Conservation (phyloP, 768 basidiomycete species). For the Lepiota venenata region DNA sequence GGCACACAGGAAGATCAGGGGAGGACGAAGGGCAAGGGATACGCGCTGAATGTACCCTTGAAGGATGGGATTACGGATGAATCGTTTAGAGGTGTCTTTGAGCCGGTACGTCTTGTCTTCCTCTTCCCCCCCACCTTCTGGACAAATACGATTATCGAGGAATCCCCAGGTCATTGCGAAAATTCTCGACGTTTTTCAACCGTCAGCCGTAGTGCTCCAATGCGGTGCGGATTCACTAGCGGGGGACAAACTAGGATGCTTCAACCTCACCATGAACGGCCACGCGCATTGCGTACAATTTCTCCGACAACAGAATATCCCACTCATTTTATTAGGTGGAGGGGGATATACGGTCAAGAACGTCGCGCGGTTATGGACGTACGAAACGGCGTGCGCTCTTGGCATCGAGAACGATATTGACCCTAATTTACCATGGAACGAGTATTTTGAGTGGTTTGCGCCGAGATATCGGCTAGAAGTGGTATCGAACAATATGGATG, state of each 20-base stretch:
- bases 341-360: too few relatives aligned
- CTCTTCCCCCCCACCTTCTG: slow-evolving; percentile 3
- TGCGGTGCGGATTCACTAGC: slow-evolving; percentile 96
- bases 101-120: slow-evolving; percentile 62
- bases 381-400: slow-evolving; percentile 94
- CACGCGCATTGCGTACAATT: slow-evolving; percentile 92
- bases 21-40: slow-evolving; percentile 78
- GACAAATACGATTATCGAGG: not conserved
- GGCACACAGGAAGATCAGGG: slow-evolving; percentile 84
- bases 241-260: slow-evolving; percentile 93
- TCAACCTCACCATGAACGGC: slow-evolving; percentile 94
- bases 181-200: slow-evolving; percentile 85
- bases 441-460: slow-evolving; percentile 97
- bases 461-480: slow-evolving; percentile 94
- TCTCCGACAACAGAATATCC: slow-evolving; percentile 76
- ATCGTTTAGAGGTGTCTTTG: slow-evolving; percentile 82
- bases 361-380: too few relatives aligned
- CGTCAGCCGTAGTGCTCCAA: slow-evolving; percentile 86
- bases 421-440: slow-evolving; percentile 76
- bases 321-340: slow-evolving; percentile 89
- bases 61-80: slow-evolving; percentile 95
- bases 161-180: slow-evolving; percentile 67
- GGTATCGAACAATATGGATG: slow-evolving; percentile 90
- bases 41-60: slow-evolving; percentile 90
- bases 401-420: slow-evolving; percentile 79